phyloP scores from a whole-genome alignment of 2,329 filamentous ascomycete genomes.

The Dactylella cylindrospora region DNA sequence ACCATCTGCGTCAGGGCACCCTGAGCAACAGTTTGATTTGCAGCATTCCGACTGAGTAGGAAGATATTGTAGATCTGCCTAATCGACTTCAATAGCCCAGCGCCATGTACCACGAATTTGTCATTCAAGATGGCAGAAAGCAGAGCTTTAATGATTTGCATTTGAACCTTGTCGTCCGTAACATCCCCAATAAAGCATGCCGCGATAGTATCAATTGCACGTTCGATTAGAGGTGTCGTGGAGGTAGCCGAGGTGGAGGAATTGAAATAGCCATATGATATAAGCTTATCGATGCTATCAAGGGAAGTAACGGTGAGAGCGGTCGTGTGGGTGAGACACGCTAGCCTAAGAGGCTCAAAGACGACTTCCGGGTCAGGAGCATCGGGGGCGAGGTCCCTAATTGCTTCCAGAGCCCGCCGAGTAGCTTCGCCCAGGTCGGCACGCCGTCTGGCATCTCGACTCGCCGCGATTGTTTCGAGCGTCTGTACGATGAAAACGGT shows the following conservation, averaged over 20 bases:
- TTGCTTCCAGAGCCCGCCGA: conserved; percentile 76
- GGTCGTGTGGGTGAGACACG: conserved; percentile 81
- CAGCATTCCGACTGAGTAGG: conserved; percentile 85
- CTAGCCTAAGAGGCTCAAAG: conserved; percentile 85
- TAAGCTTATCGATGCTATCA: conserved; percentile 97
- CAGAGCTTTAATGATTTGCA: conserved; percentile 97
- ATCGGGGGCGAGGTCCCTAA: conserved; percentile 79
- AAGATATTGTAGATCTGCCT: conserved; percentile 99
- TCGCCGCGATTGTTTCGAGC: conserved; percentile 84
- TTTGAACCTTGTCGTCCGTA: conserved; percentile 85
- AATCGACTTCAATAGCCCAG: conserved; percentile 91
- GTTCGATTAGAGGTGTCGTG: conserved; percentile 78
- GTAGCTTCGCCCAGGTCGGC: conserved; percentile 81
- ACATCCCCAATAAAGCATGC: conserved; percentile 98
- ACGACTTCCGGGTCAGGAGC: conserved; percentile 82
- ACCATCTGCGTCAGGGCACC: conserved; percentile 98
- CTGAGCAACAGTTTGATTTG: conserved; percentile 96
- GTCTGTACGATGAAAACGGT: conserved; percentile 94
- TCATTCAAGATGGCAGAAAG: conserved; percentile 94
- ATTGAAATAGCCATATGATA: conserved; percentile 92
- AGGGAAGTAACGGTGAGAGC: conserved; percentile 84
- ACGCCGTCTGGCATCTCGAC: conserved; percentile 85
- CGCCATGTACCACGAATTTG: conserved; percentile 97
- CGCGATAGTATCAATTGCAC: conserved; percentile 98
- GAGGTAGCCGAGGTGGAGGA: conserved; percentile 56